phyloP scores from a whole-genome alignment of 2,329 filamentous ascomycete species.

The Aspergillus brasiliensis region DNA sequence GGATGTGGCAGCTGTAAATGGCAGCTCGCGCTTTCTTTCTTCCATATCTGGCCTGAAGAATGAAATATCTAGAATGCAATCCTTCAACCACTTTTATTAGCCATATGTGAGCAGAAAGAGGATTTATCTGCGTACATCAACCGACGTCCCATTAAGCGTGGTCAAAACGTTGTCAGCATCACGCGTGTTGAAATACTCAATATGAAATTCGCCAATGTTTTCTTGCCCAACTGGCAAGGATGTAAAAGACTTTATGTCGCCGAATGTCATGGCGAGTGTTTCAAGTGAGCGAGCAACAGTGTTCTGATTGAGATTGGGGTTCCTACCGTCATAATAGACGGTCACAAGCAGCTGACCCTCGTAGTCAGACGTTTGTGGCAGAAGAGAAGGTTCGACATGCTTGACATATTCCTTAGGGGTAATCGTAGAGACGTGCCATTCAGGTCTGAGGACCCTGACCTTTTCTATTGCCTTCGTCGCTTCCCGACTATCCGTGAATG shows the following conservation, averaged over 20 bases:
- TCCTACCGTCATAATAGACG: conserved; percentile 45
- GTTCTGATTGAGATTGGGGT: conserved; percentile 28
- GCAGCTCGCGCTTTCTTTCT: conserved; percentile 11
- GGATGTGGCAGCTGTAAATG: conserved; percentile 18
- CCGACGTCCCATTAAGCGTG: conserved; percentile 37
- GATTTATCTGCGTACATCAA: conserved; percentile 33
- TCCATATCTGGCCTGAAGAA: conserved; percentile 35
- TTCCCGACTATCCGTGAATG: conserved; percentile 64
- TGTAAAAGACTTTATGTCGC: conserved; percentile 41
- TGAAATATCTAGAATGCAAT: conserved; percentile 34
- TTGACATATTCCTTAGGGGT: conserved; percentile 50
- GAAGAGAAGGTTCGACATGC: conserved; percentile 32
- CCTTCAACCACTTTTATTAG: conserved; percentile 21
- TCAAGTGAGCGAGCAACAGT: conserved; percentile 53
- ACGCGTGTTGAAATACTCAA: conserved; percentile 44
- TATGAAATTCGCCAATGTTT: conserved; percentile 38
- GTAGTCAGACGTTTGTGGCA: conserved; percentile 44
- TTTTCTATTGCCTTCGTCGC: conserved; percentile 55
- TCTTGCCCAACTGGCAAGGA: conserved; percentile 29
- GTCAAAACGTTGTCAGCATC: conserved; percentile 39
- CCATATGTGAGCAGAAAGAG: neutral
- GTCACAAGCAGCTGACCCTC: conserved; percentile 60
- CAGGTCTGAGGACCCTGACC: conserved; percentile 45
- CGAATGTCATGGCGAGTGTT: conserved; percentile 39
- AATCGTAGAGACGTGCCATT: conserved; percentile 54